phyloP scores from a whole-genome alignment of 116 monocot genomes.

The Posidonia oceanica region DNA sequence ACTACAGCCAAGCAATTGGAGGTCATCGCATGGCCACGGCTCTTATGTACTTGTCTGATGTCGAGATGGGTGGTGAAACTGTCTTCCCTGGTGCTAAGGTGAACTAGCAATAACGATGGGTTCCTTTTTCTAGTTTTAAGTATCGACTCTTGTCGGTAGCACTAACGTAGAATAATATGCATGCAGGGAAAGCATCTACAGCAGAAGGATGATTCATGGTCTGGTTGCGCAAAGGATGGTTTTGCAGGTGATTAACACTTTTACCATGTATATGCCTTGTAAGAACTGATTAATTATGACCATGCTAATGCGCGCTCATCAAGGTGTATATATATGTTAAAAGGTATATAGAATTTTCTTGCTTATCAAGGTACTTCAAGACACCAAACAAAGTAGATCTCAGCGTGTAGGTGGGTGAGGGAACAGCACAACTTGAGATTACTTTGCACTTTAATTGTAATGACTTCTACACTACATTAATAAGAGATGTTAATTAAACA shows the following conservation, averaged over 20 bases:
- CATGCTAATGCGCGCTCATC: not conserved
- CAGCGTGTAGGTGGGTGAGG: no score
- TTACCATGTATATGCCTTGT: not conserved
- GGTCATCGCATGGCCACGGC: constrained; percentile 59
- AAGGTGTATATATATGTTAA: not conserved
- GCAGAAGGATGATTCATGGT: constrained; percentile 73
- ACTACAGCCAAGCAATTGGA: constrained; percentile 30
- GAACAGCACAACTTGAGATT: no score
- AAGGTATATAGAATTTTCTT: no score
- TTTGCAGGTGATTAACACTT: constrained; percentile 85
- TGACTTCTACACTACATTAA: no score
- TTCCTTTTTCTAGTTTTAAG: not conserved
- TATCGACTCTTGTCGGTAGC: not conserved
- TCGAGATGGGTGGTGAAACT: constrained; percentile 65
- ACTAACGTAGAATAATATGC: not conserved
- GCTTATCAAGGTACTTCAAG: no score
- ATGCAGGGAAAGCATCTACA: constrained; percentile 51
- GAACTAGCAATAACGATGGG: not conserved
- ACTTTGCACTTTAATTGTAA: no score
- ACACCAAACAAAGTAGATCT: no score
- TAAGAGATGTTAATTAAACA: no score
- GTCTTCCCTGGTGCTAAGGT: constrained; percentile 79
- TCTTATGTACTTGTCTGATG: constrained; percentile 59
- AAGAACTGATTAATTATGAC: not conserved
- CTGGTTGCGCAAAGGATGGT: constrained; percentile 61